Percentiles rank a stretch among this genome's conserved stretches.
phyloP scores from a whole-genome alignment of 257 asterid species.

The Paulownia fortunei region DNA sequence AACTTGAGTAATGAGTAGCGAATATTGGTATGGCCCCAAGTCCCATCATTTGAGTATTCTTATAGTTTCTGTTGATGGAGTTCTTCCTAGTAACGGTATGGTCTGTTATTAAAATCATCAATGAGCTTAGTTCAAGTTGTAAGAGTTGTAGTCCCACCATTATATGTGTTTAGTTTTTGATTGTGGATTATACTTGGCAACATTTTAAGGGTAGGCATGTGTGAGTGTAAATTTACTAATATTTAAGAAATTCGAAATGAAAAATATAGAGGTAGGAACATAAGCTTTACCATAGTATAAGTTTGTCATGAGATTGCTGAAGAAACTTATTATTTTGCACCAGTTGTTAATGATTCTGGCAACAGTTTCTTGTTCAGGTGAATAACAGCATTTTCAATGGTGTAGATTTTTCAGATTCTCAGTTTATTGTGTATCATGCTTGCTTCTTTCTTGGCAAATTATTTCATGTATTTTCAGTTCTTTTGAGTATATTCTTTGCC shows the following conservation, averaged over 20 bases:
- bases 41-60: too few relatives aligned
- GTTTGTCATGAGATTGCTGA: too few relatives aligned
- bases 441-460: neutral
- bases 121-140: neutral
- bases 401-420: neutral
- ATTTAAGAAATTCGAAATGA: neutral
- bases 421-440: neutral
- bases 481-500: neutral
- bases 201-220: neutral
- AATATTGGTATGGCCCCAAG: too few relatives aligned
- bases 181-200: neutral
- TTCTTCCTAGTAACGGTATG: neutral
- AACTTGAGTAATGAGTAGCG: too few relatives aligned
- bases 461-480: neutral
- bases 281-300: too few relatives aligned
- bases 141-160: neutral
- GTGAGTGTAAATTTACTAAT: neutral
- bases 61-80: too few relatives aligned
- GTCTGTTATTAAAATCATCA: neutral
- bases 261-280: neutral
- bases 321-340: too few relatives aligned
- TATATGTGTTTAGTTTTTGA: neutral
- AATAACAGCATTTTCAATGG: neutral
- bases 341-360: neutral
- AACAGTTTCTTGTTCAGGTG: neutral